phyloP scores from a whole-genome alignment of 225 moss, liverwort and hornwort genomes.

The Asterella californica region DNA sequence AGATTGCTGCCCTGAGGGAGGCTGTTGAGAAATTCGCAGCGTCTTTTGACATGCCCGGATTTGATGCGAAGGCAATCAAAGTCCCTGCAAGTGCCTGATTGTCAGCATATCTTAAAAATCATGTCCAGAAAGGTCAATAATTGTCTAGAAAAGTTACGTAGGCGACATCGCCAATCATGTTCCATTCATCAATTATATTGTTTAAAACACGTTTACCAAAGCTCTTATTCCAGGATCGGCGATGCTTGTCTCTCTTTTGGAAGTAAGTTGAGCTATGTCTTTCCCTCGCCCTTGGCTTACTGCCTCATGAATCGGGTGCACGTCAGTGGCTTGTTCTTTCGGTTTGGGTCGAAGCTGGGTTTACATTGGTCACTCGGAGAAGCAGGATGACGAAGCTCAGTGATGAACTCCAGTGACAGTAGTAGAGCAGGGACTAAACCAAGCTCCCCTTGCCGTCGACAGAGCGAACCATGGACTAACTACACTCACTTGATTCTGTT shows the following conservation, averaged over 20 bases:
- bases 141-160: conserved; percentile 5
- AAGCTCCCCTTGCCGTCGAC: too few relatives aligned
- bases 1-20: conserved; percentile 55
- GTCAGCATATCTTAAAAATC: not conserved
- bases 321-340: too few relatives aligned
- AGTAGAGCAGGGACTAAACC: too few relatives aligned
- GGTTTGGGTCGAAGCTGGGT: too few relatives aligned
- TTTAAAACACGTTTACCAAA: not conserved
- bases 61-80: conserved; percentile 68
- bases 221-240: not conserved
- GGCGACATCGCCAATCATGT: not conserved
- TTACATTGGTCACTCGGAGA: too few relatives aligned
- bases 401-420: too few relatives aligned
- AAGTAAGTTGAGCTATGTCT: not conserved
- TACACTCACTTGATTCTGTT: too few relatives aligned
- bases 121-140: not conserved
- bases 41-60: conserved; percentile 91
- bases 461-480: too few relatives aligned
- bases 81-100: conserved; percentile 22
- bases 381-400: too few relatives aligned
- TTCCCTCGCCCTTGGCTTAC: not conserved
- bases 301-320: not conserved
- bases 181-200: not conserved
- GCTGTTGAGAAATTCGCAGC: conserved; percentile 80
- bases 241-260: not conserved